Conservation (phyloP, 768 basidiomycete genomes). For the Mrakia blollopis region DNA sequence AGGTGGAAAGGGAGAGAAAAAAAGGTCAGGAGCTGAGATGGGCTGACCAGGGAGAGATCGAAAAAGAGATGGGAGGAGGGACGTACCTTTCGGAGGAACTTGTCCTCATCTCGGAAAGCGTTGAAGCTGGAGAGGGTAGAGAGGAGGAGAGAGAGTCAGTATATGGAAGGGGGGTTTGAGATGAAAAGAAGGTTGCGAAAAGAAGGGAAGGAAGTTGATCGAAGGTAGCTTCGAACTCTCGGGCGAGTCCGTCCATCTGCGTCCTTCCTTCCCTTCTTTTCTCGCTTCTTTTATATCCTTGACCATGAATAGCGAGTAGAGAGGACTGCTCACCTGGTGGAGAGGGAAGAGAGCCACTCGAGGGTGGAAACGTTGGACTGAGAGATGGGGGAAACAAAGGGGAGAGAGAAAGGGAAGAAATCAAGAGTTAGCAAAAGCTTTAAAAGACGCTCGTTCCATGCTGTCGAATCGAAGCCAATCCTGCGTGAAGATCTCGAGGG, state of each 20-base stretch:
- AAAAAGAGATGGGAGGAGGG: background rate
- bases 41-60: background rate
- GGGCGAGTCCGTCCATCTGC: conserved; percentile 8
- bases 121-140: conserved; percentile 47
- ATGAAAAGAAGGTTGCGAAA: background rate
- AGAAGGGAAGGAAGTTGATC: too few species aligned
- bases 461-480: background rate
- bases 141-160: background rate
- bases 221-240: background rate
- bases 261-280: background rate
- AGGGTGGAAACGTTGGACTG: conserved; percentile 54
- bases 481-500: background rate
- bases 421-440: background rate
- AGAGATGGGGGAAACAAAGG: background rate
- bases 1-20: background rate
- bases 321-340: conserved; percentile 50
- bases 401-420: background rate
- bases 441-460: background rate
- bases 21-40: background rate
- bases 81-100: conserved; percentile 82
- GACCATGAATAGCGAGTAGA: background rate
- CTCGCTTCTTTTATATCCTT: background rate
- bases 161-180: background rate
- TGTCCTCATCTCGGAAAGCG: conserved; percentile 69
- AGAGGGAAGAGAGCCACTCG: conserved; percentile 84